Evolutionary conservation across 2,329 filamentous ascomycete genomes (phyloP).

Genomic region (Cercospora brassicicola): DNA sequence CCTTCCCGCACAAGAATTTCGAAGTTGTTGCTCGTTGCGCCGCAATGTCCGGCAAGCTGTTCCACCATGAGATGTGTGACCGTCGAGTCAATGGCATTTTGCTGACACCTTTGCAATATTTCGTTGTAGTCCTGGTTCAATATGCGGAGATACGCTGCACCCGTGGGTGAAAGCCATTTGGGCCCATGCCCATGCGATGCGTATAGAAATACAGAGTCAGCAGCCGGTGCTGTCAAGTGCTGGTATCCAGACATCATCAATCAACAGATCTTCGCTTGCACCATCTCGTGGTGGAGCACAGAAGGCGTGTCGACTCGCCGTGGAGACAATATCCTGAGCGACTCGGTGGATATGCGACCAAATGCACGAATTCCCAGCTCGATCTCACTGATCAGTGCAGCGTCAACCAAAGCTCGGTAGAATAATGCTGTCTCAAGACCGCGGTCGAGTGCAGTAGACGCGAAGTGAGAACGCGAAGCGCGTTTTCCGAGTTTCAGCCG

Average conservation of each 20-base stretch:
- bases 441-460: background rate
- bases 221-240: background rate
- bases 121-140: background rate
- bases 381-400: background rate
- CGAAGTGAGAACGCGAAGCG: background rate
- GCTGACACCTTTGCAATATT: background rate
- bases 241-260: background rate
- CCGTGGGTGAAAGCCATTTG: background rate
- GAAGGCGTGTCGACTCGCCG: background rate
- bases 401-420: background rate
- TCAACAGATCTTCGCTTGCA: background rate
- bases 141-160: background rate
- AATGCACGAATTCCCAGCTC: background rate
- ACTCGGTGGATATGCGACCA: background rate
- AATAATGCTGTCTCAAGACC: background rate
- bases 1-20: background rate
- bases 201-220: background rate
- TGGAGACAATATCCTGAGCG: background rate
- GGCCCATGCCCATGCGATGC: background rate
- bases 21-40: background rate
- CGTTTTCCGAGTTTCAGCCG: background rate
- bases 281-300: background rate
- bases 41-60: constrained; percentile 6
- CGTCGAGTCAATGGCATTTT: background rate
- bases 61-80: background rate